Evolutionary conservation across 1,139 yeast species (phyloP).

Genomic region (Scheffersomyces illinoinensis): DNA sequence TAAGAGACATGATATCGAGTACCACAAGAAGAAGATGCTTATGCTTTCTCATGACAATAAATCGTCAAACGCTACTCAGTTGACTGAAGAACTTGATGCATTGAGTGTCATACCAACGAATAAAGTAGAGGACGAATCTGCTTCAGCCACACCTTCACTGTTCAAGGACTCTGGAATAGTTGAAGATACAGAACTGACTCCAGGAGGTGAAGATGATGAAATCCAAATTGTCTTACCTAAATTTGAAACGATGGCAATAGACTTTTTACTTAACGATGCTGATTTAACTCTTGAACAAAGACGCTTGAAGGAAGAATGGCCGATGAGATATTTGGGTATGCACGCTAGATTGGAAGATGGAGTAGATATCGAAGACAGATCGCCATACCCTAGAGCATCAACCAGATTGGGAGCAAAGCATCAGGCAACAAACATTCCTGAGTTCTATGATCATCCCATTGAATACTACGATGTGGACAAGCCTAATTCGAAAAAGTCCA

Average conservation of each 20-base stretch:
- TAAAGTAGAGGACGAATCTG: background rate
- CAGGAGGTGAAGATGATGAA: constrained; percentile 10
- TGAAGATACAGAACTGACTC: constrained; percentile 3
- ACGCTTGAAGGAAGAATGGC: constrained; percentile 70
- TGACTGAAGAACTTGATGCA: constrained; percentile 25
- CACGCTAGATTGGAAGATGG: constrained; percentile 79
- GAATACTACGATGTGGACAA: constrained; percentile 59
- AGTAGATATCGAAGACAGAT: constrained; percentile 71
- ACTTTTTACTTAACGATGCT: constrained; percentile 49
- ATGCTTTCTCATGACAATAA: constrained; percentile 49
- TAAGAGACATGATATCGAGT: constrained; percentile 43
- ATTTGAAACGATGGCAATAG: constrained; percentile 61
- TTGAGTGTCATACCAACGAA: constrained; percentile 13
- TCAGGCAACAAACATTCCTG: constrained; percentile 68
- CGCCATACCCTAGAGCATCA: constrained; percentile 79
- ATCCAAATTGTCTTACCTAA: constrained; percentile 39
- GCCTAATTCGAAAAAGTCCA: constrained; percentile 17
- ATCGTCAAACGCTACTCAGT: constrained; percentile 38
- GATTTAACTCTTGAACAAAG: constrained; percentile 45
- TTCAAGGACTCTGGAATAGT: background rate
- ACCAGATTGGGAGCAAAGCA: constrained; percentile 75
- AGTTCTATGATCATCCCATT: constrained; percentile 67
- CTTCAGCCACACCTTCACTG: background rate
- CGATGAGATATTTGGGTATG: constrained; percentile 76
- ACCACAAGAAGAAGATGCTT: constrained; percentile 34